These are phyloP conservation scores for Nemania sp. DNA, from an alignment of 2,329 filamentous ascomycete genomes.

Conservation along the genomic window DNA sequence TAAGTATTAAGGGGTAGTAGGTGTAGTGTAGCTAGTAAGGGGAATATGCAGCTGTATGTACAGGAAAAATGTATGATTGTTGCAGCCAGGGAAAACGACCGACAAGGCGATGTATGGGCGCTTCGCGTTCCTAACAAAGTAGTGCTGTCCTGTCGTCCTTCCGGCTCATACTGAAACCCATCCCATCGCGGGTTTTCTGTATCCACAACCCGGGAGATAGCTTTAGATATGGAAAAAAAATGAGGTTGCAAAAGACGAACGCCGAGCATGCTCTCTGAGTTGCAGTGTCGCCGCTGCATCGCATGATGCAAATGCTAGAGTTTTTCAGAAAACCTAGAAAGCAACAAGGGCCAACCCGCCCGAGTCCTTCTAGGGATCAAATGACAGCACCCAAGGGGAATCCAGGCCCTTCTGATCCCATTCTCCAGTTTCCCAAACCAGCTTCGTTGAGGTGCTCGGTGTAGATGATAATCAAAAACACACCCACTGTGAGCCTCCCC, in stretches of 20 bases:
- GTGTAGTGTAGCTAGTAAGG: slow-evolving; percentile 23
- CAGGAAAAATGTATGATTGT: slow-evolving; percentile 8
- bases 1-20: slow-evolving; percentile 27
- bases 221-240: slow-evolving; percentile 2
- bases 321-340: slow-evolving; percentile 19
- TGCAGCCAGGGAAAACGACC: background rate
- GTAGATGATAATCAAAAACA: slow-evolving; percentile 21
- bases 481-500: background rate
- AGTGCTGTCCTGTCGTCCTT: background rate
- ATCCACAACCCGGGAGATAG: slow-evolving; percentile 8
- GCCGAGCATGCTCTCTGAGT: slow-evolving; percentile 22
- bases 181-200: slow-evolving; percentile 3
- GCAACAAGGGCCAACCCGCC: slow-evolving; percentile 14
- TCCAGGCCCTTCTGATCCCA: slow-evolving; percentile 16
- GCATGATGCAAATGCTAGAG: slow-evolving; percentile 26
- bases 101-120: slow-evolving; percentile 1
- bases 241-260: slow-evolving; percentile 16
- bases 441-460: slow-evolving; percentile 3
- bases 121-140: too few relatives aligned
- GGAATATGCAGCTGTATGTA: slow-evolving; percentile 24
- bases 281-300: slow-evolving; percentile 10
- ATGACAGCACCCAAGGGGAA: slow-evolving; percentile 11
- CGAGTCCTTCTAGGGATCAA: slow-evolving; percentile 16
- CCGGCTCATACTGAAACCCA: slow-evolving; percentile 3
- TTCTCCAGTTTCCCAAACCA: slow-evolving; percentile 8